Base-by-base conservation (phyloP, 768 basidiomycete genomes). In the Trametes cubensis region DNA sequence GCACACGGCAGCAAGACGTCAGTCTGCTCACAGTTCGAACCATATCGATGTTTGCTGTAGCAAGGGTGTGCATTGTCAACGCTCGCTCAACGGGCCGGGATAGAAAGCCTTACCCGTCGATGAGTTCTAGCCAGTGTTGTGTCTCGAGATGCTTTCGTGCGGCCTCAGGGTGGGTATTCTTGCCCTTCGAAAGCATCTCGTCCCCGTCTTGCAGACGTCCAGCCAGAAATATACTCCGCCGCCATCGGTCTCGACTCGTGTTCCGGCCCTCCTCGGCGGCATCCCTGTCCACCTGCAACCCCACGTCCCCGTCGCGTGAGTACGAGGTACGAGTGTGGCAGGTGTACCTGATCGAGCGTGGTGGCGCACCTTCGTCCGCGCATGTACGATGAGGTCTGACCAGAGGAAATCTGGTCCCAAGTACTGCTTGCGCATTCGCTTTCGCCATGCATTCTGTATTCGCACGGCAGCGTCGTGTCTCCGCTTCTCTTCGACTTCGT, bases 41-140 rank as follows among this genome's bases (percentile, higher is more conserved):
- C 85, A 76, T 86, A 87, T 14, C 85, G 79, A 69, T 87, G 85
- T 66, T 85, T 86, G 34, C 84, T 79, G 59, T 10, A 34, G 8
- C 8, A 38, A 20, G 6, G 2, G 38, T 61, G 11, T 8, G 52
- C 6, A 41, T 58, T 26, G 66, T 30, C 25, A 15, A 20, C 51
- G 17, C 26, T 26, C 23, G 38, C 4, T 5, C 23, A 18, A 8
- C 23, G 1, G 5, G 15, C 8, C 17, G n/a, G 45, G 14, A 14
- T 6, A 17, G n/a, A 41, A n/a, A 20, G n/a, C 72, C 79, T 54
- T 51, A 84, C 83, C 76, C 78, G 66, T 86, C 85, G 30, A 86
- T 78, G 28, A 86, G 74, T 67, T 86, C 85, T n/a, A 86, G 72
- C 83, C 84, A 86, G 67, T 86, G 85, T 66, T 86, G 85, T 1